A percentile compares a stretch with the other conserved stretches of the same genome.
Conservation (phyloP, 345 rosid species). For the Eucalyptus brandiana region DNA sequence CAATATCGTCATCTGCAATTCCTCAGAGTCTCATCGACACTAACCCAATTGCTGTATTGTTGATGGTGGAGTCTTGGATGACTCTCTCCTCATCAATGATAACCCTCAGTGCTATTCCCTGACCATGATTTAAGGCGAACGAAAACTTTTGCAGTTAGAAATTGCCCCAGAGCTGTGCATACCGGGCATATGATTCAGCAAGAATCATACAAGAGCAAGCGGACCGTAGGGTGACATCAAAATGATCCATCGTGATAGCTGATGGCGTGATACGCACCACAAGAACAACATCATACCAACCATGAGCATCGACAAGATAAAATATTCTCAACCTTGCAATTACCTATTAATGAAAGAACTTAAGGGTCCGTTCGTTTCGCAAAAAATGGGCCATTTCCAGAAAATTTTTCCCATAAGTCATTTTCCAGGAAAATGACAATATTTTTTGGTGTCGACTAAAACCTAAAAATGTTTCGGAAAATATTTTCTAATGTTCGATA, state of each 20-base stretch:
- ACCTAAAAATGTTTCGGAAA: too few relatives aligned
- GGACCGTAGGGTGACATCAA: background rate
- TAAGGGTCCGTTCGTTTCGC: fast-evolving
- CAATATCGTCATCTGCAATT: constrained; percentile 46
- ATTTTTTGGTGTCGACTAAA: too few relatives aligned
- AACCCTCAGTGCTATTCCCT: constrained; percentile 88
- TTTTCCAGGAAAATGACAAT: too few relatives aligned
- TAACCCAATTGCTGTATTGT: constrained; percentile 88
- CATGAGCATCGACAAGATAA: background rate
- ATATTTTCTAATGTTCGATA: too few relatives aligned
- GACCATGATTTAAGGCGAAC: background rate
- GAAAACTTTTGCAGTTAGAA: background rate
- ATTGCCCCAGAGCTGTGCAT: background rate
- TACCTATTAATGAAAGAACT: background rate
- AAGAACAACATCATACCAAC: background rate
- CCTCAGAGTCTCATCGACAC: constrained; percentile 86
- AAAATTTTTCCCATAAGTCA: too few relatives aligned
- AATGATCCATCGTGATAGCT: background rate
- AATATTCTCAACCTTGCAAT: background rate
- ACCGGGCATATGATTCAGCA: background rate
- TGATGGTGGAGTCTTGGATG: constrained; percentile 85
- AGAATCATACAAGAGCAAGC: background rate
- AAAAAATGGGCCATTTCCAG: fast-evolving
- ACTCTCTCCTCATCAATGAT: constrained; percentile 92
- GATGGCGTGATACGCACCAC: background rate